Evolutionary conservation across 192 early-diverging fungal species (phyloP).

Genomic region (Entomortierella parvispora): DNA sequence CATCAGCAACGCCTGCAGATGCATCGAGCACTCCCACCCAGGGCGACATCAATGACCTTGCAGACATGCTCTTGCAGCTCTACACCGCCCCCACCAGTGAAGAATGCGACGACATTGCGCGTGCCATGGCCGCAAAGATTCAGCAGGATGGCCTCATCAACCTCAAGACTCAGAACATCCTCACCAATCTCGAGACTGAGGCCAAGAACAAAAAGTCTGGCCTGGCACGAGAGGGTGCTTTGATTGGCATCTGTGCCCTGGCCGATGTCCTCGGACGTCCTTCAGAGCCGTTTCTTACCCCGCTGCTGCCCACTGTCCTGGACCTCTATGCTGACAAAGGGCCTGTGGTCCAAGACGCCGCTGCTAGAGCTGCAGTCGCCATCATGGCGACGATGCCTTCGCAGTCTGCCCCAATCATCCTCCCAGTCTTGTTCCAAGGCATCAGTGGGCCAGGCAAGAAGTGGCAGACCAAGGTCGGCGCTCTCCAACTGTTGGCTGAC

Average conservation of each 20-base stretch:
- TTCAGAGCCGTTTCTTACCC: conserved; percentile 72
- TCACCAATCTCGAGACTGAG: conserved; percentile 65
- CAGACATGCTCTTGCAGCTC: conserved; percentile 53
- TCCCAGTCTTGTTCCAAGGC: conserved; percentile 72
- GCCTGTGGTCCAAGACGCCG: conserved; percentile 59
- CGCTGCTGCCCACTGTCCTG: conserved; percentile 66
- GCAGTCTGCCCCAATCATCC: conserved; percentile 57
- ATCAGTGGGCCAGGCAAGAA: conserved; percentile 75
- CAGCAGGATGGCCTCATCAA: conserved; percentile 61
- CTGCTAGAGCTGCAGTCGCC: conserved; percentile 50
- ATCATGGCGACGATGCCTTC: conserved; percentile 56
- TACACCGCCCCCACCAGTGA: conserved; percentile 61
- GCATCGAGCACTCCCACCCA: not conserved
- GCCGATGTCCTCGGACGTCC: conserved; percentile 67
- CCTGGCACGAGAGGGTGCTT: conserved; percentile 69
- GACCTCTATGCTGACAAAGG: conserved; percentile 67
- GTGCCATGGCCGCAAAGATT: conserved; percentile 54
- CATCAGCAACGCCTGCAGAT: not conserved
- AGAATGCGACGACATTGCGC: conserved; percentile 60
- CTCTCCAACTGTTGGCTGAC: conserved; percentile 55
- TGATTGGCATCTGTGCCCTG: conserved; percentile 70
- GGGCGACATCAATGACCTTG: conserved; percentile 37
- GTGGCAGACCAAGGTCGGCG: conserved; percentile 79
- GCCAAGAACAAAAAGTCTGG: conserved; percentile 75
- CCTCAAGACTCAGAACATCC: conserved; percentile 66